Evolutionary conservation across 2,329 filamentous ascomycete species (phyloP), one percentile per base, ranked within the genome.

Genomic region (Ascochyta viciae-villosae): DNA sequence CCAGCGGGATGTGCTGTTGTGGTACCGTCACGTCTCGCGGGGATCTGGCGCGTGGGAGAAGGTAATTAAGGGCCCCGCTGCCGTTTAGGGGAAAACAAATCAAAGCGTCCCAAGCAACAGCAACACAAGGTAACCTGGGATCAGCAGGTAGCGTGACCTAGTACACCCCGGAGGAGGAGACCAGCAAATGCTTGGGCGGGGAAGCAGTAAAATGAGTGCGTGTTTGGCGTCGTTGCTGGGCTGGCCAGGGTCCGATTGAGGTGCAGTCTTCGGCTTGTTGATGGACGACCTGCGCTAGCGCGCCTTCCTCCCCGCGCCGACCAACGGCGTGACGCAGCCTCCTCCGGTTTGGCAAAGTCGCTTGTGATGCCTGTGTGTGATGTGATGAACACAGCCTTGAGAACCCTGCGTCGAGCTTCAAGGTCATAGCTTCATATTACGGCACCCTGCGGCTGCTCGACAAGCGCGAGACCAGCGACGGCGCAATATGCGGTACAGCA

Each of bases 21-120:
- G 71, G 64, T 66, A 72, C 71, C 61, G 62, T 61, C 61, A 66
- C 63, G 66, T 63, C 60, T 64, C 50, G 61, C 45, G 54, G 54
- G 53, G 54, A 19, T 49, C 67, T 67, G 67, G 68, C 72, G 70
- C 71, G 72, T 68, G 54, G 44, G 35, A 63, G 65, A 61, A 56
- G 57, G 62, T 64, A 65, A 68, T 59, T 61, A 58, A 61, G 59
- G 64, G 64, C 72, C 72, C 71, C 68, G 66, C 70, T 57, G 65
- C 60, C 53, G 62, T 53, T 69, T 62, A 67, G 67, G 68, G 70
- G 67, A 67, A 67, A 67, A 62, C 58, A 63, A 64, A 58, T 63
- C 60, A 64, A 54, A 57, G 54, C 49, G 48, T 45, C 44, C 54
- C 49, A 52, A 49, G 44, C 54, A 57, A 57, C 49, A 37, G 39